phyloP scores from a whole-genome alignment of 176 grass and related monocot species.

The Triticum monococcum region DNA sequence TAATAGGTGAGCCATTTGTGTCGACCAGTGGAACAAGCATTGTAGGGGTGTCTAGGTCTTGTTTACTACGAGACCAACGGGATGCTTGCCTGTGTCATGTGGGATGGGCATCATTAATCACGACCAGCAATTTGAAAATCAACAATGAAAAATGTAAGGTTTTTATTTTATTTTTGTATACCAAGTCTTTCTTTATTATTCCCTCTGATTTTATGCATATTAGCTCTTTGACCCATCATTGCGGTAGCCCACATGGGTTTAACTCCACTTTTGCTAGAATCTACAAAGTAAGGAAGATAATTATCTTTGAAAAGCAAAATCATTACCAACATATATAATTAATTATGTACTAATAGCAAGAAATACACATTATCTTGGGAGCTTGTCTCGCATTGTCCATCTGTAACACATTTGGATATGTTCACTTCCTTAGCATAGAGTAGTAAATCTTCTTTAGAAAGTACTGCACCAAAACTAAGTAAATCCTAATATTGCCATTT shows the following conservation, averaged over 20 bases:
- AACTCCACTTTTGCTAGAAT: constrained; percentile 41
- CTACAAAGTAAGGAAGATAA: neutral
- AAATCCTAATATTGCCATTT: neutral
- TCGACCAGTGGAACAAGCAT: no score
- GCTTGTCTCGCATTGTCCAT: constrained; percentile 27
- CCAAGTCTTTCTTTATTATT: constrained; percentile 36
- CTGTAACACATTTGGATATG: neutral
- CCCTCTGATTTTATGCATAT: constrained; percentile 9
- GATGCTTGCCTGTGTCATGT: no score
- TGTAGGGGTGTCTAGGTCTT: no score
- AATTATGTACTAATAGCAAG: neutral
- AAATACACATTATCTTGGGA: constrained; percentile 5
- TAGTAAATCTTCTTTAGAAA: constrained; percentile 43
- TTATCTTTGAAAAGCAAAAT: neutral
- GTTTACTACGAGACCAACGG: no score
- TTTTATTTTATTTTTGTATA: constrained; percentile 7
- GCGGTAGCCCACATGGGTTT: constrained; percentile 24
- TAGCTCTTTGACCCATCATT: constrained; percentile 30
- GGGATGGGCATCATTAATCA: no score
- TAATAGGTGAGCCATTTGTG: no score
- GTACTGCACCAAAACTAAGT: neutral
- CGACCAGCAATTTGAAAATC: no score
- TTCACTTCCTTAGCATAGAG: constrained; percentile 25
- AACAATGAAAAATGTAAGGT: no score
- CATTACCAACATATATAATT: neutral